A percentile compares a stretch with the other conserved stretches of the same genome.
Conservation (phyloP, 108 stramenopile genomes). For the Epithemia pelagica region DNA sequence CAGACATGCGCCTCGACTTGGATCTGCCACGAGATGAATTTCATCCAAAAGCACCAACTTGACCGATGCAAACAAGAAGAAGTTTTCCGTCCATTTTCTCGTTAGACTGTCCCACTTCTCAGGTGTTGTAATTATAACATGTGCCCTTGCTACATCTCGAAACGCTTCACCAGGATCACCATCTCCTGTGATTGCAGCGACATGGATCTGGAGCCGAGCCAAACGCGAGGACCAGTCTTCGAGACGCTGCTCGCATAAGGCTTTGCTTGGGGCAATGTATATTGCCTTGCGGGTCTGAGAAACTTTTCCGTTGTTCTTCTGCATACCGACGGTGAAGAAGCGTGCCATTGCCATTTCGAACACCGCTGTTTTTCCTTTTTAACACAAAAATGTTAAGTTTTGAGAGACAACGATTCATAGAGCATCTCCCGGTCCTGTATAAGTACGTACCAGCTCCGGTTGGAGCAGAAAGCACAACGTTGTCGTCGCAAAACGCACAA, state of each 20-base stretch:
- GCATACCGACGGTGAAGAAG: slow-evolving; percentile 42
- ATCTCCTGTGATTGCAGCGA: slow-evolving; percentile 88
- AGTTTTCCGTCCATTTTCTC: slow-evolving; percentile 85
- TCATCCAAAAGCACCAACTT: slow-evolving; percentile 92
- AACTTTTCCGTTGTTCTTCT: slow-evolving; percentile 16
- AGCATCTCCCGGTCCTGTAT: too few species aligned
- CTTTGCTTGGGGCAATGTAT: slow-evolving; percentile 93
- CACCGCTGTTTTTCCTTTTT: slow-evolving; percentile 87
- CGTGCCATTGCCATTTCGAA: slow-evolving; percentile 94
- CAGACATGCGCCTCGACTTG: slow-evolving; percentile 74
- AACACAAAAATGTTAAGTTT: too few species aligned
- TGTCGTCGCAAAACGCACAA: slow-evolving; percentile 66
- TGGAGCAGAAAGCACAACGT: slow-evolving; percentile 95
- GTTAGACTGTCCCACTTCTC: slow-evolving; percentile 96
- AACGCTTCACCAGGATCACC: slow-evolving; percentile 44
- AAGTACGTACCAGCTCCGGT: slow-evolving; percentile 99
- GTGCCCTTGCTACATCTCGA: slow-evolving; percentile 60
- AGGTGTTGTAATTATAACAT: slow-evolving; percentile 91
- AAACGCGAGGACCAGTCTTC: slow-evolving; percentile 82
- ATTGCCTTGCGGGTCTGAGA: slow-evolving; percentile 67
- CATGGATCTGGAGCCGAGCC: slow-evolving; percentile 45
- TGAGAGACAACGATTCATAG: too few species aligned
- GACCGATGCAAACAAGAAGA: slow-evolving; percentile 81
- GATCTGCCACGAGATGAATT: slow-evolving; percentile 90
- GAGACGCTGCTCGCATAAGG: slow-evolving; percentile 89